Percentiles rank a stretch among this genome's conserved stretches.
Conservation (phyloP, 768 basidiomycete species). For the Mycena sanguinolenta region DNA sequence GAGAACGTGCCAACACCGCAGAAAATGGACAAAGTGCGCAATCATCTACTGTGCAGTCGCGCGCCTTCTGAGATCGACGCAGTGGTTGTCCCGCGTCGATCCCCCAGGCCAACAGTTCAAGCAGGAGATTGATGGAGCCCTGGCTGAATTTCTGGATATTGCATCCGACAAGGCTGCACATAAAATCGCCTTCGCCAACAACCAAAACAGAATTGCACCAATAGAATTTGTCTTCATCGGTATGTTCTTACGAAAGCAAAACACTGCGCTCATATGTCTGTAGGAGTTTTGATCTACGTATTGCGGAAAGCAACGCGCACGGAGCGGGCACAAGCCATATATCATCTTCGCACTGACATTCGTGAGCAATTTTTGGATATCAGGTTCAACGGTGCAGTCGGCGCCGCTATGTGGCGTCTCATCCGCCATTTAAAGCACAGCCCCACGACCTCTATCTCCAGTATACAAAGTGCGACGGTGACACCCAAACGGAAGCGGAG, state of each 20-base stretch:
- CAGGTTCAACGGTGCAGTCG: conserved; percentile 70
- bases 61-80: conserved; percentile 20
- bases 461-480: neutral
- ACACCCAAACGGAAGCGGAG: conserved; percentile 26
- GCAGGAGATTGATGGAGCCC: conserved; percentile 62
- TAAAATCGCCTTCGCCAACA: conserved; percentile 17
- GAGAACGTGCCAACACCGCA: conserved; percentile 63
- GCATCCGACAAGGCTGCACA: conserved; percentile 50
- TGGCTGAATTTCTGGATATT: conserved; percentile 68
- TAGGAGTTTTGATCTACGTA: conserved; percentile 77
- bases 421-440: conserved; percentile 57
- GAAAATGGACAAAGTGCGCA: conserved; percentile 63
- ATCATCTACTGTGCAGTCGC: conserved; percentile 42
- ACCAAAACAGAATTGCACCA: conserved; percentile 71
- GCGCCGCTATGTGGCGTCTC: conserved; percentile 69
- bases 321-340: conserved; percentile 68
- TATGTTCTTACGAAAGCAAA: conserved; percentile 41
- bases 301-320: conserved; percentile 59
- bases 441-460: conserved; percentile 45
- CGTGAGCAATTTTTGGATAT: conserved; percentile 66
- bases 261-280: conserved; percentile 6
- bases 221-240: conserved; percentile 88
- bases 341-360: conserved; percentile 62
- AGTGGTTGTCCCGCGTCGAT: conserved; percentile 59
- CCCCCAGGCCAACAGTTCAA: conserved; percentile 64